Evolutionary conservation across 805 yeast genomes (phyloP), one percentile per base, ranked within the genome.

Genomic region (Metschnikowia lachancei): DNA sequence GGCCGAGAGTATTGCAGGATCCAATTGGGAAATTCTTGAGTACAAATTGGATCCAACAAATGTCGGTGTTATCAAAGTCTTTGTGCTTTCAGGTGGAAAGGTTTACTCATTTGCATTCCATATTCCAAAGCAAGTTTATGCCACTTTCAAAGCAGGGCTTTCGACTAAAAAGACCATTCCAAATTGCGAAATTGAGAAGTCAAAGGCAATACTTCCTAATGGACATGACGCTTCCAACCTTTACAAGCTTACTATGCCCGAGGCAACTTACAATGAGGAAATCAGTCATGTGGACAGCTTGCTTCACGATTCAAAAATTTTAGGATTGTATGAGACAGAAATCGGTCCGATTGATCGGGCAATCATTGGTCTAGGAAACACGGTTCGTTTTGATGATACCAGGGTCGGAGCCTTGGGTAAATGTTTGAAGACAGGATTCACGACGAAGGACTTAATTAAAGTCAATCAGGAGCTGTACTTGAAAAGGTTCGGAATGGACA

Each of bases 11-110:
- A 82, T 85, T 57, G 85, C 88, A 9, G 83, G 83, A 7, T 74
- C 87, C 0, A 78, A 82, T 28, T 94, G 99, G 99, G 89, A 90
- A 51, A 74, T 94, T 31, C 64, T 94, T 30, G 90, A 89, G 55
- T 82, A 87, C 57, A 78, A 78, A 49, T 57, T 65, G 9, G 82
- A 83, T 35, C 71, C 74, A 1, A 50, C 63, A 9, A 68, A 62
- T 41, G 85, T 88, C 0, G 98, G 97, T n/a, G 84, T 80, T 41
- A 70, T 92, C 26, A 83, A 81, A 47, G 97, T 87, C 0, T 79
- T 74, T 59, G 89, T 83, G 0, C 60, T 77, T 51, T 81, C 90
- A 32, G 81, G 82, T 53, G 83, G 81, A 11, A 84, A 82, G 56
- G 75, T 94, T 18, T 97, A 89, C 60, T 73, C 81, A 3, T 76